These are phyloP conservation scores for Penicillium sp. DNA, from an alignment of 2,329 filamentous ascomycete genomes.

Conservation along the genomic window DNA sequence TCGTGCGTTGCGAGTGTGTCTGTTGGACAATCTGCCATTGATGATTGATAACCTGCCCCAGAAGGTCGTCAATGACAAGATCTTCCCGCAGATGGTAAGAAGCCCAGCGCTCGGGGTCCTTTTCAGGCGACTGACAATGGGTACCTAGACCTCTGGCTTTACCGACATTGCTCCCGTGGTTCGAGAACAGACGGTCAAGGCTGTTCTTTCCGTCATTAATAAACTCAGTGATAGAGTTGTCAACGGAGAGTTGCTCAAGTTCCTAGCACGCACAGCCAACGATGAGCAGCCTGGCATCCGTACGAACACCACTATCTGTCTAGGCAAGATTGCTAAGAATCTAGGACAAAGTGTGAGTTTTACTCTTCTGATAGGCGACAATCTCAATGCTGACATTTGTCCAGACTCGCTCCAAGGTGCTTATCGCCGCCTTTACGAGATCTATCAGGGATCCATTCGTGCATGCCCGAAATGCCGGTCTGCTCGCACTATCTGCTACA, in stretches of 20 bases:
- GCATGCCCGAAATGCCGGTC: constrained; percentile 84
- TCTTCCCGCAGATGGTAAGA: constrained; percentile 86
- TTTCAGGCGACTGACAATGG: constrained; percentile 28
- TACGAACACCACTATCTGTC: constrained; percentile 96
- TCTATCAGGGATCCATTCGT: constrained; percentile 92
- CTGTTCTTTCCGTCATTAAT: constrained; percentile 79
- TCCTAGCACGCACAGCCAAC: constrained; percentile 93
- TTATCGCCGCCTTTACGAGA: constrained; percentile 88
- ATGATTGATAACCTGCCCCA: constrained; percentile 92
- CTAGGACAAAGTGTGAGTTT: constrained; percentile 62
- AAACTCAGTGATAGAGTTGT: constrained; percentile 92
- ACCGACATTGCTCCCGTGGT: constrained; percentile 89
- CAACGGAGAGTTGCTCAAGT: constrained; percentile 87
- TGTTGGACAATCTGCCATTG: constrained; percentile 81
- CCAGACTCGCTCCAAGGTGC: constrained; percentile 80
- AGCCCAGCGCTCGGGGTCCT: neutral
- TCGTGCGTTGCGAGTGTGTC: constrained; percentile 83
- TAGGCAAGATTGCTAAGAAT: constrained; percentile 93
- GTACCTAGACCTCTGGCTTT: constrained; percentile 80
- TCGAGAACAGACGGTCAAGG: constrained; percentile 93
- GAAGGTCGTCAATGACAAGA: constrained; percentile 91
- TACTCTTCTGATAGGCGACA: neutral
- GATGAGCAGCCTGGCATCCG: constrained; percentile 96
- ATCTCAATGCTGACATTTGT: constrained; percentile 28
- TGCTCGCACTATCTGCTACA: constrained; percentile 84